Conservation (phyloP, 768 basidiomycete species). For the Termitomyces sp. region DNA sequence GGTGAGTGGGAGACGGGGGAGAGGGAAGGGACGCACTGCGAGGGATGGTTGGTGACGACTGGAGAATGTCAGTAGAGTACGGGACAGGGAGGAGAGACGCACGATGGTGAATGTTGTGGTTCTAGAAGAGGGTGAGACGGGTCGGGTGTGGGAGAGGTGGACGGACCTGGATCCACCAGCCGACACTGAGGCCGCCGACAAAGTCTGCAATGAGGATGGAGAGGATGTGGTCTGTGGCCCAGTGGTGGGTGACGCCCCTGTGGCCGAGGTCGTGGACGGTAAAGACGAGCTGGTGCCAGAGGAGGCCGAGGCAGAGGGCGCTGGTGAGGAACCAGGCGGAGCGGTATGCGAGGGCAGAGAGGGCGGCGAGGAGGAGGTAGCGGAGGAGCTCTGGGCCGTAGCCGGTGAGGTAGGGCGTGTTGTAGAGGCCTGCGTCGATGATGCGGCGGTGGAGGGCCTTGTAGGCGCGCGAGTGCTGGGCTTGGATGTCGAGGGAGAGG, state of each 20-base stretch:
- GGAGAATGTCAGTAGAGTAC: constrained; percentile 11
- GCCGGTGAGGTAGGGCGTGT: constrained; percentile 76
- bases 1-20: constrained; percentile 4
- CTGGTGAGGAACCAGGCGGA: constrained; percentile 65
- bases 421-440: constrained; percentile 76
- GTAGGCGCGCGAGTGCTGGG: constrained; percentile 72
- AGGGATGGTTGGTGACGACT: constrained; percentile 98
- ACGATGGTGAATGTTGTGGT: constrained; percentile 48
- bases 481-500: constrained; percentile 54
- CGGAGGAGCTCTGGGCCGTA: constrained; percentile 88
- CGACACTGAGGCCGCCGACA: constrained; percentile 88
- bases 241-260: constrained; percentile 87
- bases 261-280: constrained; percentile 93
- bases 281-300: constrained; percentile 96
- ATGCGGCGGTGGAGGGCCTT: constrained; percentile 72
- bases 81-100: neutral
- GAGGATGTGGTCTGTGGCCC: constrained; percentile 73
- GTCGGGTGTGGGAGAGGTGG: neutral
- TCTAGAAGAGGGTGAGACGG: constrained; percentile 35
- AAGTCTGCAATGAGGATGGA: constrained; percentile 80
- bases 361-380: constrained; percentile 57
- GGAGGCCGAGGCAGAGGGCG: constrained; percentile 76
- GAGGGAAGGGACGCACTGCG: constrained; percentile 57
- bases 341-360: constrained; percentile 58
- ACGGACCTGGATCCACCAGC: constrained; percentile 97